Evolutionary conservation across 257 asterid genomes (phyloP).

Genomic region (Mentha longifolia): DNA sequence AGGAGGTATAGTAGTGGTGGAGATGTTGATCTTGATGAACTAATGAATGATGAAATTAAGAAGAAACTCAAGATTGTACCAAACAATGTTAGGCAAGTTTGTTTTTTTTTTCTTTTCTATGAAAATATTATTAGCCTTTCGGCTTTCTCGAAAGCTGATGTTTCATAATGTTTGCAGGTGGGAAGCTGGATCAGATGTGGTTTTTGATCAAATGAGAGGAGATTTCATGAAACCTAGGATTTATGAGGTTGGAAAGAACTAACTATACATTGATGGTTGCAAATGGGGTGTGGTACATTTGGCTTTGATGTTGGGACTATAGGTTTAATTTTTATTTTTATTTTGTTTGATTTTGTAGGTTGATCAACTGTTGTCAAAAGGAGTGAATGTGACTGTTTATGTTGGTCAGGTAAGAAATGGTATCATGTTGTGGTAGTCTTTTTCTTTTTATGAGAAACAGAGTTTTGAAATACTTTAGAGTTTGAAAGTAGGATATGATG

Average conservation of each 20-base stretch:
- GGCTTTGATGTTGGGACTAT: neutral
- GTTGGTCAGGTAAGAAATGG: slow-evolving; percentile 76
- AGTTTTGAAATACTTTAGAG: neutral
- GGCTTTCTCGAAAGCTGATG: neutral
- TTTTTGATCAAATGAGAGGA: slow-evolving; percentile 52
- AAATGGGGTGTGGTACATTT: neutral
- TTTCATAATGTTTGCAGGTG: slow-evolving; percentile 49
- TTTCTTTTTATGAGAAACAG: neutral
- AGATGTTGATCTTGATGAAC: slow-evolving; percentile 49
- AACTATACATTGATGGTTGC: neutral
- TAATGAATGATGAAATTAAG: slow-evolving; percentile 79
- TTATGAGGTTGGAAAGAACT: slow-evolving; percentile 53
- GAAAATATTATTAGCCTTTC: neutral
- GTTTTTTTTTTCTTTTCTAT: neutral
- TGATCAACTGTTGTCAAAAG: slow-evolving; percentile 75
- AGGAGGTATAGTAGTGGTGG: slow-evolving; percentile 58
- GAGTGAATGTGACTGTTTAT: slow-evolving; percentile 80
- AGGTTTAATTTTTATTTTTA: no score
- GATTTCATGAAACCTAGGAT: slow-evolving; percentile 93
- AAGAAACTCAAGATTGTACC: slow-evolving; percentile 86
- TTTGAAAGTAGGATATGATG: no score
- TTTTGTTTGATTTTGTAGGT: slow-evolving; percentile 49
- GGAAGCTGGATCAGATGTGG: slow-evolving; percentile 56
- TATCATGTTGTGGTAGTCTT: neutral
- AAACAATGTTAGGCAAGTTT: slow-evolving; percentile 52